phyloP scores from a whole-genome alignment of 768 basidiomycete species.

The Mycena capillaripes region DNA sequence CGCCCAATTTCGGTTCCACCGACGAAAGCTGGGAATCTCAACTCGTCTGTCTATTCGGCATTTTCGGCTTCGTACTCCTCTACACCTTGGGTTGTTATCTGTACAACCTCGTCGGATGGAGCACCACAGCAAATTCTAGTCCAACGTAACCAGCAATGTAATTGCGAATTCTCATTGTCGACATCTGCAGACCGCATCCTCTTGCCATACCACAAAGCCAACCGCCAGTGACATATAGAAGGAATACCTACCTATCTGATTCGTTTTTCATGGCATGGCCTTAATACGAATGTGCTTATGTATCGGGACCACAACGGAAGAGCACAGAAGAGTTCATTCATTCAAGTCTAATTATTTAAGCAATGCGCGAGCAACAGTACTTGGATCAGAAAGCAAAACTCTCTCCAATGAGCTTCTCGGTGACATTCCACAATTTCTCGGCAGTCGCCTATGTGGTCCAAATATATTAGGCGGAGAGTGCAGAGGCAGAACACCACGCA shows the following conservation, averaged over 20 bases:
- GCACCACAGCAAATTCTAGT: not conserved
- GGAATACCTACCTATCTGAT: too few relatives aligned
- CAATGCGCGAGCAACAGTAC: too few relatives aligned
- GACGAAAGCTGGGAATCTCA: not conserved
- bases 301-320: too few relatives aligned
- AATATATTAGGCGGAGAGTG: not conserved
- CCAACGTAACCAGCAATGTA: not conserved
- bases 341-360: too few relatives aligned
- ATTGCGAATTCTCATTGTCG: too few relatives aligned
- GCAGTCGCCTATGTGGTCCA: not conserved
- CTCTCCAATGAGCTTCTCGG: not conserved
- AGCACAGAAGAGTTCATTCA: too few relatives aligned
- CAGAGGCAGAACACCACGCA: not conserved
- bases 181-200: not conserved
- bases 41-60: conserved; percentile 8
- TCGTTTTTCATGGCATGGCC: too few relatives aligned
- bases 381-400: not conserved
- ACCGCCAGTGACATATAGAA: too few relatives aligned
- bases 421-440: not conserved
- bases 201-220: not conserved
- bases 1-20: not conserved
- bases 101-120: not conserved
- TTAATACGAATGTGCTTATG: too few relatives aligned
- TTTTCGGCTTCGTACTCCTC: not conserved
- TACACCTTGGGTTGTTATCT: conserved; percentile 1